Base-by-base conservation (phyloP, 192 early-diverging fungal species). In the Podila horticola region DNA sequence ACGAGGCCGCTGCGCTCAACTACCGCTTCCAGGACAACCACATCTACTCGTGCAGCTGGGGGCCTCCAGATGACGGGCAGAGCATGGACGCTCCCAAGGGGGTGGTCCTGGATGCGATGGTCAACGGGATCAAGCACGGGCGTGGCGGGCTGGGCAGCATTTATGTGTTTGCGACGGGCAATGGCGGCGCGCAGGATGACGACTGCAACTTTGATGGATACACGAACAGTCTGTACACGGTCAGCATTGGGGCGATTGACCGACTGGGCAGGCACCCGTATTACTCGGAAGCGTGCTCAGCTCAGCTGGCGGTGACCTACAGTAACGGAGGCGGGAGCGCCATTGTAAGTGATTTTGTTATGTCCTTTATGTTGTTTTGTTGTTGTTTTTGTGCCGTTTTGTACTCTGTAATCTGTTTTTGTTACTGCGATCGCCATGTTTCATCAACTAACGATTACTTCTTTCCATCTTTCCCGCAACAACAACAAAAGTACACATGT, bases 141-240 rank as follows among this genome's bases (percentile, higher is more conserved):
- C 86, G 98, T 6, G 79, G 81, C 1, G 97, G 97, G 2, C 87
- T 92, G 48, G 97, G 97, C 1, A 93, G 93, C 10, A 86, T 99
- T 15, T 99, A 87, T 72, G 95, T 99, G 3, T 99, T 98, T 87
- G 97, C 97, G 24, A 92, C 94, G 0, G 97, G 97, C 28, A 99
- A 99, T 71, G 97, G 97, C 7, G 96, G 91, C 0, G 72, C 74
- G 0, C 72, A 68, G 17, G 85, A 85, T 34, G 97, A 99, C 69
- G 95, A 99, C 79, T 99, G 97, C 77, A 98, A 98, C 75, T 96
- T 90, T 85, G 97, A 98, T 81, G 96, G 97, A 13, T 98, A 97
- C 82, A 96, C 96, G 9, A 99, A 99, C 75, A 94, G 92, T 75
- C 95, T 98, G 33, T 99, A 96, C 79, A 98, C 97, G 1, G 92